Base-by-base conservation (phyloP, 306 rosid species). In the Quercus glauca region DNA sequence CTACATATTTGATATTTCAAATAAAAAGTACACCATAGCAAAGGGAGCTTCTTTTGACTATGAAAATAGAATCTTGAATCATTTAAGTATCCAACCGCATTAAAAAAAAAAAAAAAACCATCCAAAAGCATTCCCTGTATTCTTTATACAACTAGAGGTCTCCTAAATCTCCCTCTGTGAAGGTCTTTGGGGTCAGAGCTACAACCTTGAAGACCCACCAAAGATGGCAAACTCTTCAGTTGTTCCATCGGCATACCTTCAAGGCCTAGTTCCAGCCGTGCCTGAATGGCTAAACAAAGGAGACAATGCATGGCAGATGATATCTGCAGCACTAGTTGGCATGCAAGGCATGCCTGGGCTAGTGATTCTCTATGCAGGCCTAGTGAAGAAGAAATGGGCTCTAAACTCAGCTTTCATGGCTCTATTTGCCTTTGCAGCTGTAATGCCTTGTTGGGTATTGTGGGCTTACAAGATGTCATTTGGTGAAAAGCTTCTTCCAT, bases 341-440 rank as follows among this genome's bases (percentile, higher is more conserved):
- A 55, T 53, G 74, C 68, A 77, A 19, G 60, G 60, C 79, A 60
- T 60, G 79, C 71, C 71, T 0, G 79, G 79, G 70, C 71, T 75
- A 4, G 79, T 75, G 23, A 75, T 75, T 59, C 79, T 75, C 35
- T 61, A 75, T 7, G 79, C 79, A 17, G 71, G 71, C 11, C 79
- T 77, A n/a, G 80, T 81, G 26, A 82, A 85, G 74, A 85, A 85
- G 67, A 85, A 85, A 65, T 85, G 88, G 88, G 88, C 88, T 2
- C 81, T 85, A 17, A 85, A 85, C 73, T 85, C 86, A 1, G 86
- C 88, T 4, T 86, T 86, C 84, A 86, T 82, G 89, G 86, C 86
- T n/a, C 86, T 80, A n/a, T 80, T 79, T 31, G 86, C 82, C 60
- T 86, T 73, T 0, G 89, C 82, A 1, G 89, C 89, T 2, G 86